A percentile compares a stretch with the other conserved stretches of the same genome.
Evolutionary conservation across 345 rosid genomes (phyloP).

Genomic region (Melaleuca alternifolia): DNA sequence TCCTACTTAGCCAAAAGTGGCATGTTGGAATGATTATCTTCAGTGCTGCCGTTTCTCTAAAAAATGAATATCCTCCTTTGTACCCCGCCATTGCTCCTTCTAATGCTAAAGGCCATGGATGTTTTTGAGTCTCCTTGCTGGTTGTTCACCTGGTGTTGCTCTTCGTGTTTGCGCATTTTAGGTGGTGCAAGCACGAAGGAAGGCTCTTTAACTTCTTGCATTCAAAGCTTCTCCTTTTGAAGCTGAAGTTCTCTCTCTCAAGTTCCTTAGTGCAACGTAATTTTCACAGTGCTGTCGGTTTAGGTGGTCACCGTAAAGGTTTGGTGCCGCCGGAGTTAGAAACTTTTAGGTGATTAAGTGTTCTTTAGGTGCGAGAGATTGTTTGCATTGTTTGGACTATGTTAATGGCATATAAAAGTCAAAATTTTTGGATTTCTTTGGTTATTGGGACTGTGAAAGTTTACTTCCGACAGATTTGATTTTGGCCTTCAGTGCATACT

Average conservation of each 20-base stretch:
- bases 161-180: conserved; percentile 52
- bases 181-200: conserved; percentile 97
- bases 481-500: no score
- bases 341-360: no score
- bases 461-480: no score
- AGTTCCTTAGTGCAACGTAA: conserved; percentile 2
- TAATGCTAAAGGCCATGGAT: conserved; percentile 66
- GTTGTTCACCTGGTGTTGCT: conserved; percentile 60
- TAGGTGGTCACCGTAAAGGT: no score
- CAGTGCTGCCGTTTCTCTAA: conserved; percentile 79
- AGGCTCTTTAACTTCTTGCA: conserved; percentile 58
- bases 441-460: no score
- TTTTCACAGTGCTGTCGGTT: neutral
- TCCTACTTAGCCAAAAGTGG: no score
- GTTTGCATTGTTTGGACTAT: no score
- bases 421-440: no score
- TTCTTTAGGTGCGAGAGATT: no score
- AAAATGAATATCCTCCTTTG: conserved; percentile 93
- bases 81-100: conserved; percentile 79
- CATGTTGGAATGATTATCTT: conserved; percentile 75
- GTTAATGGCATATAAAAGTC: no score
- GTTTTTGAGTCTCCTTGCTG: conserved; percentile 39
- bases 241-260: conserved; percentile 15
- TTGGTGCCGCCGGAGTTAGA: no score
- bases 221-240: conserved; percentile 27